Base-by-base conservation (phyloP, 441 rosid species). In the Populus hybrid region DNA sequence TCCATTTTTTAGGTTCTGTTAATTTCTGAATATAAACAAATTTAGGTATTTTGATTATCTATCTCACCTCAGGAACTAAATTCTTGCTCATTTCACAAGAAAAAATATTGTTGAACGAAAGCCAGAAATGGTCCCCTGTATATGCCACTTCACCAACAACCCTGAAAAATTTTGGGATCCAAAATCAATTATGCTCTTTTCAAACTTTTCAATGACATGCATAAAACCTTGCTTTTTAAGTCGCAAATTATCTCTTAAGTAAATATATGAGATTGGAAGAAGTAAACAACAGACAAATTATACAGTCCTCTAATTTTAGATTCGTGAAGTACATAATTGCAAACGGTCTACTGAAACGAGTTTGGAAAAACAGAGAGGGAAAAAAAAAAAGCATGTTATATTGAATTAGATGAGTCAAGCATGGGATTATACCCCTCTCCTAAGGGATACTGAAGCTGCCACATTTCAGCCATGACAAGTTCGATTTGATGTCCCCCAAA, bases 341-440 rank as follows among this genome's bases (percentile, higher is more conserved):
- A 30, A 18, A 2, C 21, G 34, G 3, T 77, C 69, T 26, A 59
- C 24, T 71, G 12, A 7, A 19, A 65, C 6, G 1, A 28, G 50
- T 23, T 10, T 12, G 35, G 9, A 32, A 32, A n/a, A n/a, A 12
- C 9, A 19, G 7, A 21, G 18, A 2, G 12, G 2, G 8, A 18
- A 2, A 34, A 7, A 36, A 40, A 40, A 5, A 24, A 63, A 66
- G 53, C 28, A 36, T 9, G 34, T 6, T 5, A 50, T 6, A 53
- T 8, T 9, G 63, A 77, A 70, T 7, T 40, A 21, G 63, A 34
- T 75, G 66, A 69, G 70, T 70, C 46, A 77, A 76, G 81, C 64
- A 73, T 26, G 79, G 61, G 23, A 38, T 18, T 38, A 30, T 88
- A 89, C 94, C 92, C 92, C 61, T 88, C 86, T 76, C 91, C 92